Conservation (phyloP, 2,329 filamentous ascomycete species). For the Lasiodiplodia gonubiensis region DNA sequence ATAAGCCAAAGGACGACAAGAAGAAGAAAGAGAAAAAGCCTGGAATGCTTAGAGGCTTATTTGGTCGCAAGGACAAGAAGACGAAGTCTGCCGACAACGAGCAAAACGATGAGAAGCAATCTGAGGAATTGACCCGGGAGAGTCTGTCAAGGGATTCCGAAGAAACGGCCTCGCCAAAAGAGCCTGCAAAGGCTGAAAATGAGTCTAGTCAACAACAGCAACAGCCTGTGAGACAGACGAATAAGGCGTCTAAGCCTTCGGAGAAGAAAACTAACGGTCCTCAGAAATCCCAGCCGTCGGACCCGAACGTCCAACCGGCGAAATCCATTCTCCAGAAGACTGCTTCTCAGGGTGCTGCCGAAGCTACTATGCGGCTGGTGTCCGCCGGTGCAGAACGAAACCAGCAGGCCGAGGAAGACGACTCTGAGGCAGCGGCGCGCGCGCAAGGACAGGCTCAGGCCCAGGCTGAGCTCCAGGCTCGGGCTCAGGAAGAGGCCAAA, state of each 20-base stretch:
- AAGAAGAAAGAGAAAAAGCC: conserved; percentile 74
- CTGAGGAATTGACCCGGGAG: conserved; percentile 43
- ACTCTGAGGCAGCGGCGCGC: neutral
- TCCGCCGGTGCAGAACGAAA: conserved; percentile 8
- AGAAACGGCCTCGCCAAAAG: conserved; percentile 20
- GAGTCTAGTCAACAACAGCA: conserved; percentile 30
- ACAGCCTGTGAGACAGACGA: conserved; percentile 39
- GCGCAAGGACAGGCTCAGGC: conserved; percentile 11
- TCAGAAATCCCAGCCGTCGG: conserved; percentile 18
- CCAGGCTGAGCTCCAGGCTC: conserved; percentile 8
- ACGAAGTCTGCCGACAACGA: conserved; percentile 48
- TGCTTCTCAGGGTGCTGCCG: conserved; percentile 37
- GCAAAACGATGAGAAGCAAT: conserved; percentile 55
- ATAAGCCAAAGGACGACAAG: conserved; percentile 73
- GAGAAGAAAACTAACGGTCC: conserved; percentile 25
- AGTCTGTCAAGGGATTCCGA: conserved; percentile 36
- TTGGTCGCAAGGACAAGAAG: conserved; percentile 70
- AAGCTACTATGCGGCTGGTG: conserved; percentile 28
- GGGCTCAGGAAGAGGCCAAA: conserved; percentile 4
- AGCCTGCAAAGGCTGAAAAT: conserved; percentile 38
- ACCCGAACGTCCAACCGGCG: conserved; percentile 12
- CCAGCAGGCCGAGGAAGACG: neutral
- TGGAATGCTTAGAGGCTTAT: conserved; percentile 73
- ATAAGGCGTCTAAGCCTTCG: conserved; percentile 36
- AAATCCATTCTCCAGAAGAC: conserved; percentile 34